A percentile compares a stretch with the other conserved stretches of the same genome.
Conservation (phyloP, 805 yeast species). For the Wickerhamiella nectarea region DNA sequence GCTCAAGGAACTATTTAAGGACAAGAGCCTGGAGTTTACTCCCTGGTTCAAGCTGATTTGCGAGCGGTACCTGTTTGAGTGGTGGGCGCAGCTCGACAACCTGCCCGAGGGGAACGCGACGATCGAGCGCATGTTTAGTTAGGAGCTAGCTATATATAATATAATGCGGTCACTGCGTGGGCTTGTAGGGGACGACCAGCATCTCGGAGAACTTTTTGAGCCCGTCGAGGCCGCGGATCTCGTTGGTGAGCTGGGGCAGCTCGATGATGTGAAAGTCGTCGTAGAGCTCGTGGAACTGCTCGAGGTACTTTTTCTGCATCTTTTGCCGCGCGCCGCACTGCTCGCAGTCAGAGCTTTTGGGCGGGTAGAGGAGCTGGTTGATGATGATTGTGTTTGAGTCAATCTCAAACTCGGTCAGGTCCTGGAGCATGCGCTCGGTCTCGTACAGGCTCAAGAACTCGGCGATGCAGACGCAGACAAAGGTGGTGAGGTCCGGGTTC, state of each 20-base stretch:
- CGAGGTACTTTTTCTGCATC: conserved; percentile 90
- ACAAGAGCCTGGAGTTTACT: conserved; percentile 58
- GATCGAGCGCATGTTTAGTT: conserved; percentile 18
- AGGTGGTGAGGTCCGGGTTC: conserved; percentile 87
- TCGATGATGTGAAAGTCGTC: conserved; percentile 95
- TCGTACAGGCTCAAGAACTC: conserved; percentile 93
- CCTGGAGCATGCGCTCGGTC: conserved; percentile 96
- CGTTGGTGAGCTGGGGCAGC: conserved; percentile 89
- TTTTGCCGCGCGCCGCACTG: conserved; percentile 87
- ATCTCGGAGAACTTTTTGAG: conserved; percentile 72
- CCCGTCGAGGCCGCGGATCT: conserved; percentile 84
- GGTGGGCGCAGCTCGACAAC: conserved; percentile 53
- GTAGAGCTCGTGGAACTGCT: conserved; percentile 88
- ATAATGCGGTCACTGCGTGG: not conserved
- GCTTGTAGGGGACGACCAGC: conserved; percentile 44
- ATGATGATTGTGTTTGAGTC: conserved; percentile 95
- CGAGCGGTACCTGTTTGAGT: conserved; percentile 72
- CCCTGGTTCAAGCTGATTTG: conserved; percentile 98
- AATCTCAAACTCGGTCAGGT: conserved; percentile 83
- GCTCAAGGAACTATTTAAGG: conserved; percentile 63
- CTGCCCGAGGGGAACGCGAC: conserved; percentile 10
- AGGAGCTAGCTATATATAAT: not conserved
- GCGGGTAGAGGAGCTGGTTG: conserved; percentile 85
- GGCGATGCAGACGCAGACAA: conserved; percentile 90
- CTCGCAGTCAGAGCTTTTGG: conserved; percentile 53